Evolutionary conservation across 2,329 filamentous ascomycete genomes (phyloP).

Genomic region (Colletotrichum higginsianum): DNA sequence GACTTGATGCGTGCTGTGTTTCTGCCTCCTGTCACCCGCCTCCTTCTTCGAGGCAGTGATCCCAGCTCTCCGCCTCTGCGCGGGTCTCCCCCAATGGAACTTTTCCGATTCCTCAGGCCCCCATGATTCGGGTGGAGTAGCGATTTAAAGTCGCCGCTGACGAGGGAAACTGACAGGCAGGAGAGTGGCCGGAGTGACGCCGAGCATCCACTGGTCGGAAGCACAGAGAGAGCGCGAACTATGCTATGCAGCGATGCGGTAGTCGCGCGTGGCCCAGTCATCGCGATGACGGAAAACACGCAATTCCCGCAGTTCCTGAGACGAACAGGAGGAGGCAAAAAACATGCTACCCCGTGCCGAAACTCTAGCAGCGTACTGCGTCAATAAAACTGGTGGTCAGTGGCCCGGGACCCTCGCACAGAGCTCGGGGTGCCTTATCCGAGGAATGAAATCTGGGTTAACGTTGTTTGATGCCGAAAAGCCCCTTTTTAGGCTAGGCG

Average conservation of each 20-base stretch:
- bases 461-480: neutral
- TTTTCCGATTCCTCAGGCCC: slow-evolving; percentile 19
- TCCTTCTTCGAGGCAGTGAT: slow-evolving; percentile 22
- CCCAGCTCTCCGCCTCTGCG: slow-evolving; percentile 18
- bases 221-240: neutral
- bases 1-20: slow-evolving; percentile 2
- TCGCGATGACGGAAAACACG: slow-evolving; percentile 31
- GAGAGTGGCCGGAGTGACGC: slow-evolving; percentile 15
- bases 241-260: neutral
- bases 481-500: neutral
- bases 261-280: slow-evolving; percentile 14
- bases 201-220: slow-evolving; percentile 20
- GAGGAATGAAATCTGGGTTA: neutral
- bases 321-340: slow-evolving; percentile 28
- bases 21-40: slow-evolving; percentile 18
- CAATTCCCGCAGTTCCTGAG: slow-evolving; percentile 33
- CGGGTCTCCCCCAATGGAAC: slow-evolving; percentile 13
- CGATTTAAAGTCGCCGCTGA: slow-evolving; percentile 2
- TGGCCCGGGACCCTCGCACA: slow-evolving; percentile 31
- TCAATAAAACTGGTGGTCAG: slow-evolving; percentile 29
- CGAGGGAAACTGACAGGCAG: slow-evolving; percentile 8
- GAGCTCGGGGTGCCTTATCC: slow-evolving; percentile 17
- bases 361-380: slow-evolving; percentile 26
- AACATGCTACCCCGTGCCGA: slow-evolving; percentile 23
- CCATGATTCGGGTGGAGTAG: slow-evolving; percentile 13